phyloP scores from a whole-genome alignment of 2,329 filamentous ascomycete genomes.

The Talaromyces piceae region DNA sequence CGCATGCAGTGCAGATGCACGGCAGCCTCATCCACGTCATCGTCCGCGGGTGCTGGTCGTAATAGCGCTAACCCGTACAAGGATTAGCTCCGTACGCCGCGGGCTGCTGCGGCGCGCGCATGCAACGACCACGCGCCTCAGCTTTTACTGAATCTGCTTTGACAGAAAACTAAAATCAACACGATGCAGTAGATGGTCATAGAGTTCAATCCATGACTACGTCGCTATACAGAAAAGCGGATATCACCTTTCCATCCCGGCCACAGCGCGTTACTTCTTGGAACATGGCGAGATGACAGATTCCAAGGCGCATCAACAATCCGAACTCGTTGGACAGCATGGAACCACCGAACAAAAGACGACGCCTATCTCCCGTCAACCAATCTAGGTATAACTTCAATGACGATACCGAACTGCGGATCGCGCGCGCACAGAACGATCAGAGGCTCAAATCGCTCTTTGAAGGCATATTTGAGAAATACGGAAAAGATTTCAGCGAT shows the following conservation, averaged over 20 bases:
- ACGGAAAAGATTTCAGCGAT: slow-evolving; percentile 71
- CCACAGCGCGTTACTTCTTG: not conserved
- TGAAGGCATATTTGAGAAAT: slow-evolving; percentile 84
- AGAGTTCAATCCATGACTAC: too few relatives aligned
- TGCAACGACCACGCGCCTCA: slow-evolving; percentile 8
- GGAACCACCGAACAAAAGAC: slow-evolving; percentile 47
- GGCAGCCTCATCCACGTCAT: not conserved
- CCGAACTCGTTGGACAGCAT: slow-evolving; percentile 14
- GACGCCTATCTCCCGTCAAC: slow-evolving; percentile 40
- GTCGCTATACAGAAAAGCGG: not conserved
- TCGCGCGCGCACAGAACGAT: slow-evolving; percentile 60
- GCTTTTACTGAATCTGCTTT: too few relatives aligned
- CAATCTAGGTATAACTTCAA: slow-evolving; percentile 12
- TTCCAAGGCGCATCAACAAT: not conserved
- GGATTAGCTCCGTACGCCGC: not conserved
- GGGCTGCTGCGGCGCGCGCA: not conserved
- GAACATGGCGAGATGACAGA: not conserved
- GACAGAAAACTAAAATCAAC: too few relatives aligned
- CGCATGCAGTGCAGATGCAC: not conserved
- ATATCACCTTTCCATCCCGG: not conserved
- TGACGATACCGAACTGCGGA: slow-evolving; percentile 48
- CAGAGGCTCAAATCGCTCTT: slow-evolving; percentile 72
- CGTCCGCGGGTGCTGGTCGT: not conserved
- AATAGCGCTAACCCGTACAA: not conserved
- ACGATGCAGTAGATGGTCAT: not conserved